These are phyloP conservation scores for Zygosaccharomyces sapae DNA, from an alignment of 1,139 yeast species.

Conservation along the genomic window DNA sequence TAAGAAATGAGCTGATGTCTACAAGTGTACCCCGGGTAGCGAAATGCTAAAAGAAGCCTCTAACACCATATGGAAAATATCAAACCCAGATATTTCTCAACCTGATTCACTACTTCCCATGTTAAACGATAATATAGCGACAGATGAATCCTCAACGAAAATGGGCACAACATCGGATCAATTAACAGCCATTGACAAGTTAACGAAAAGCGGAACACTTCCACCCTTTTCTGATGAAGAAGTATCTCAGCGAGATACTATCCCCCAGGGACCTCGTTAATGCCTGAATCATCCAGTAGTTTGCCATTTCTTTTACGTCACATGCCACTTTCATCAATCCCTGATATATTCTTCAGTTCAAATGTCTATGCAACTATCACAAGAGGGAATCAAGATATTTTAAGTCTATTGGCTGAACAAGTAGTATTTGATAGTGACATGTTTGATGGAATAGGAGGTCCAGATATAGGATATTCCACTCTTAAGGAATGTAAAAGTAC, in stretches of 20 bases:
- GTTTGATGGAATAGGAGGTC: conserved; percentile 25
- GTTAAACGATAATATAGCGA: conserved; percentile 6
- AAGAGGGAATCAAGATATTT: conserved; percentile 23
- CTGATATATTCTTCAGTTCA: conserved; percentile 42
- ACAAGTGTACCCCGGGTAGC: conserved; percentile 10
- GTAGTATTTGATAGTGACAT: conserved; percentile 44
- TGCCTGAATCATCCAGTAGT: conserved; percentile 42
- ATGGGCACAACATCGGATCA: conserved; percentile 2
- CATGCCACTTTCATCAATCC: conserved; percentile 57
- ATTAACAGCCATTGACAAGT: neutral
- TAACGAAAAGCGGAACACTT: neutral
- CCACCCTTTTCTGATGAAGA: conserved; percentile 11
- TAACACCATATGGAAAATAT: conserved; percentile 29
- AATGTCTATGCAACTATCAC: conserved; percentile 28
- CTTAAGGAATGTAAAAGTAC: conserved; percentile 16
- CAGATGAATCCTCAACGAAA: conserved; percentile 12
- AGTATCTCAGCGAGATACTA: conserved; percentile 8
- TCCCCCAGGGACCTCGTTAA: conserved; percentile 12
- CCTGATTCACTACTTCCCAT: conserved; percentile 22
- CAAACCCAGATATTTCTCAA: conserved; percentile 21
- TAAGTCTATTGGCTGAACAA: conserved; percentile 40
- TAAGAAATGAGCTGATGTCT: conserved; percentile 15
- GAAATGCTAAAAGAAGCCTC: conserved; percentile 23
- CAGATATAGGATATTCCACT: conserved; percentile 22
- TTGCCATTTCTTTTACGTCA: conserved; percentile 61